Base-by-base conservation (phyloP, 441 rosid genomes). In the Monsonia emarginata region DNA sequence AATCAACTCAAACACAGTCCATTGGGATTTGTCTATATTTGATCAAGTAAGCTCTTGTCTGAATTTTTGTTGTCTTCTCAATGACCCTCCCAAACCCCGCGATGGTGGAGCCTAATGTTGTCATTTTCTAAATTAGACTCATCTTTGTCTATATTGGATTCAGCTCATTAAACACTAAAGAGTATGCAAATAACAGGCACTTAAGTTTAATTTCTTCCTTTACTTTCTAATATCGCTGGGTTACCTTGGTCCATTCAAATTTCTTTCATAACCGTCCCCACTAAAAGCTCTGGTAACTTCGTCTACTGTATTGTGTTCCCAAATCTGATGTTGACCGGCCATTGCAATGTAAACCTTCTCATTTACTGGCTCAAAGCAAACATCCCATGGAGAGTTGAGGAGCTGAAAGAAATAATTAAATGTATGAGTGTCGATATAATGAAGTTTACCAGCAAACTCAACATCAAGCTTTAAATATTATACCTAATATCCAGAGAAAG, bases 271-370 rank as follows among this genome's bases (percentile, higher is more conserved):
- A 61, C 98, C 98, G 64, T 93, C 85, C 66, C 98, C 98, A 71
- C 98, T 93, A 71, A 90, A 90, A 52, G 83, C 93, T 83, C 62
- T 82, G 44, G 95, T 79, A 73, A 85, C 73, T 72, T 88, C 93
- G 76, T 83, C 85, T 62, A 66, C 62, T 32, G 85, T 75, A 76
- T 79, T 81, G 80, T 93, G 90, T 72, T 83, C 90, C 97, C 98
- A 93, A 62, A 90, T 88, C 76, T 93, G 98, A 84, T 93, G 98
- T 69, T 86, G 95, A 54, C 98, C 97, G 24, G 97, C 98, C 95
- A 93, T 87, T 65, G 97, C 98, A 77, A 93, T 72, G 71, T 85
- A 93, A 66, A 93, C 88, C 75, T 83, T 93, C 73, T 87, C 90
- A 27, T 78, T 86, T 30, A 75, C 70, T 14, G 90, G 91, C 68